Conservation (phyloP, 2,329 filamentous ascomycete genomes). For the Aspergillus ruber region DNA sequence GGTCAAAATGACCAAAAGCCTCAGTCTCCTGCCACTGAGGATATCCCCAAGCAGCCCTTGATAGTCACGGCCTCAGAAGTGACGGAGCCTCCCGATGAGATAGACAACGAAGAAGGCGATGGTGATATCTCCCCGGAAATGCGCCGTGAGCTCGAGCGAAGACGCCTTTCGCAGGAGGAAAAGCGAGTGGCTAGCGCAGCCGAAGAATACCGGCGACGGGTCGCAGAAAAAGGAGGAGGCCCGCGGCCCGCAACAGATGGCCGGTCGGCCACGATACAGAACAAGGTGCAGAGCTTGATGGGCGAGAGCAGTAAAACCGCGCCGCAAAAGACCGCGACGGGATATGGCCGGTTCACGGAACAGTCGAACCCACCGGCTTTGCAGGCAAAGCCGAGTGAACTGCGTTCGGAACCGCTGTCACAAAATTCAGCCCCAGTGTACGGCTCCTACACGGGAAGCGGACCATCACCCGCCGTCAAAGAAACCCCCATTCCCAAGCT, state of each 20-base stretch:
- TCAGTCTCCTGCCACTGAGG: constrained; percentile 37
- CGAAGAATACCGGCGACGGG: constrained; percentile 73
- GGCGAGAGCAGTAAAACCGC: constrained; percentile 63
- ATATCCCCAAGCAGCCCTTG: constrained; percentile 47
- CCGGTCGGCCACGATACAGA: constrained; percentile 79
- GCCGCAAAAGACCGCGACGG: constrained; percentile 66
- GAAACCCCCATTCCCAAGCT: constrained; percentile 11
- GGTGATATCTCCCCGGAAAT: constrained; percentile 79
- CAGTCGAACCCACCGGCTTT: constrained; percentile 25
- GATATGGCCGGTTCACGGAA: constrained; percentile 82
- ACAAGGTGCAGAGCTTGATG: constrained; percentile 77
- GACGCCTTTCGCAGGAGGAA: constrained; percentile 78
- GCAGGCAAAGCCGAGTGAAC: constrained; percentile 33
- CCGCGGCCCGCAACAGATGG: constrained; percentile 44
- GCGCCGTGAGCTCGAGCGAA: constrained; percentile 79
- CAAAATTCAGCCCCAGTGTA: constrained; percentile 7
- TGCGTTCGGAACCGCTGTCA: constrained; percentile 14
- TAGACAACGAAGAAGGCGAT: constrained; percentile 58
- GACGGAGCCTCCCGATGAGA: constrained; percentile 62
- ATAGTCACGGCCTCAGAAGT: constrained; percentile 72
- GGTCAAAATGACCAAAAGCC: constrained; percentile 35
- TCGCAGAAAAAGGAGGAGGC: constrained; percentile 56
- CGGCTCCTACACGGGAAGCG: constrained; percentile 6
- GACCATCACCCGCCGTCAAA: constrained; percentile 2
- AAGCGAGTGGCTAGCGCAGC: constrained; percentile 80